Evolutionary conservation across 345 rosid species (phyloP), one percentile per base, ranked within the genome.

Genomic region (Durio zibethinus): DNA sequence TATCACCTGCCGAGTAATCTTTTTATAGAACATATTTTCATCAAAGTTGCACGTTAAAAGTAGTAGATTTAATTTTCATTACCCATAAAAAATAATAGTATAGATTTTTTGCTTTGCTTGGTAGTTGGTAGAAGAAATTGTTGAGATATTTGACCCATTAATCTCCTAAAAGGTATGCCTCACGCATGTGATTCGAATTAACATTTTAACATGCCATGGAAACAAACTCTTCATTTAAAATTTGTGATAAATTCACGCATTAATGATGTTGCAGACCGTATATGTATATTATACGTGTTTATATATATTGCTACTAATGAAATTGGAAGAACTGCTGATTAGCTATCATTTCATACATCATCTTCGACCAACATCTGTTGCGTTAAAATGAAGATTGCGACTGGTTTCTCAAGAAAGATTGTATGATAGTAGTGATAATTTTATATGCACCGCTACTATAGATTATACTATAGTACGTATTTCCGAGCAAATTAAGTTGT

Each of bases 311-410:
- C 43, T 40, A 36, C 35, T 36, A 36, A 36, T 36, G n/a, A 36
- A 36, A 4, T 36, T 36, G 3, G 40, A 40, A 40, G 8, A 5
- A 40, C 4, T 9, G 4, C 0, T n/a, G n/a, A n/a, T n/a, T n/a
- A n/a, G n/a, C n/a, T n/a, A n/a, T n/a, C n/a, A n/a, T n/a, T n/a
- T n/a, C n/a, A n/a, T n/a, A n/a, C n/a, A n/a, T n/a, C n/a, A n/a
- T n/a, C n/a, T 18, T 53, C 31, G 79, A 73, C 88, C 86, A 87
- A 87, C 89, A 87, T 89, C 87, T 84, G 86, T 87, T 83, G 85
- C 92, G 84, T 89, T 84, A 77, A 80, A 75, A 21, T 60, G 75
- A 86, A 85, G 88, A 76, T 60, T 74, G 76, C 53, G 80, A 68
- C 33, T 80, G 31, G 65, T 71, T 76, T 78, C 72, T 65, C 36